Conservation (phyloP, 768 basidiomycete species). For the Coprinopsis cinerea region DNA sequence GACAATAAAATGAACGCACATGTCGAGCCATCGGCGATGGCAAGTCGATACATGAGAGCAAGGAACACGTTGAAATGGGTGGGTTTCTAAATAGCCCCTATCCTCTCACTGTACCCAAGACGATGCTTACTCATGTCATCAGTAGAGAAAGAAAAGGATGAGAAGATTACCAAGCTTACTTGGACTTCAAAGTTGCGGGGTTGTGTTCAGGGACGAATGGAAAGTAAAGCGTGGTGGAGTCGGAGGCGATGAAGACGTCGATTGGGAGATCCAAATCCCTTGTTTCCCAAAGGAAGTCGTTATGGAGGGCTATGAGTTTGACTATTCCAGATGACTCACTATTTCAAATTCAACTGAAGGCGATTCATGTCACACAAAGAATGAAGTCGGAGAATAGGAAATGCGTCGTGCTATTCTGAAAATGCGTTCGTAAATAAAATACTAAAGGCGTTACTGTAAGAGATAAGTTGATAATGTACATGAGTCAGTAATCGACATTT, state of each 20-base stretch:
- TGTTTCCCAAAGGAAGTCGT: conserved; percentile 1
- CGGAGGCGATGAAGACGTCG: not conserved
- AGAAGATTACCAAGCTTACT: not conserved
- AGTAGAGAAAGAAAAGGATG: conserved; percentile 1
- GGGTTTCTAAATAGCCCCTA: not conserved
- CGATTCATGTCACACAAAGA: not conserved
- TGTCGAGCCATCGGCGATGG: too few species aligned
- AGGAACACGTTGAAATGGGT: not conserved
- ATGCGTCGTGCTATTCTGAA: too few species aligned
- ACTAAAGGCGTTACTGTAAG: too few species aligned
- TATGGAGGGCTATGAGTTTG: not conserved
- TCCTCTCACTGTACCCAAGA: not conserved
- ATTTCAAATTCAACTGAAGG: not conserved
- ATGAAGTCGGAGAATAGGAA: too few species aligned
- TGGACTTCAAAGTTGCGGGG: not conserved
- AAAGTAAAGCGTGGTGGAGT: not conserved
- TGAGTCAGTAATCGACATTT: too few species aligned
- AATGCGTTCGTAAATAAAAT: too few species aligned
- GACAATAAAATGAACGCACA: too few species aligned
- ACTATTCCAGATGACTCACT: not conserved
- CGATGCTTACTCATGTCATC: not conserved
- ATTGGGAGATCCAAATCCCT: conserved; percentile 1
- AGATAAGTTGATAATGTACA: too few species aligned
- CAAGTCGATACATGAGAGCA: not conserved
- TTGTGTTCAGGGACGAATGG: conserved; percentile 1